Evolutionary conservation across 306 rosid species (phyloP).

Genomic region (Cucurbita ficifolia): DNA sequence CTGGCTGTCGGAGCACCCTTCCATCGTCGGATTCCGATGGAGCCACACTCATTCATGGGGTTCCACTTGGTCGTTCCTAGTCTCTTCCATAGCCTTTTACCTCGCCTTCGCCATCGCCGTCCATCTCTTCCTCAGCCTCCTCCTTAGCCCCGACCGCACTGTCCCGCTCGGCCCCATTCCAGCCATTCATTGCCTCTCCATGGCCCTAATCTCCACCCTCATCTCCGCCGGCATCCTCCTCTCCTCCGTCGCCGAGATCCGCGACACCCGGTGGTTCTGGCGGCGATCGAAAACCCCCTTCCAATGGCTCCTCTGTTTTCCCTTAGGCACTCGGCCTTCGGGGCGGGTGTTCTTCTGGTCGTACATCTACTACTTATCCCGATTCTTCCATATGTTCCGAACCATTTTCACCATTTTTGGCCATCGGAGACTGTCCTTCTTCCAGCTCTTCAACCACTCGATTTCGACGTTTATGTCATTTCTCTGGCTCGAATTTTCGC

Average conservation of each 20-base stretch:
- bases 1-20: constrained; percentile 84
- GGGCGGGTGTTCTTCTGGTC: constrained; percentile 99
- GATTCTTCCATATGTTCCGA: constrained; percentile 63
- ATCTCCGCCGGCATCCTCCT: constrained; percentile 57
- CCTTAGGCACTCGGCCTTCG: constrained; percentile 72
- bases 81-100: constrained; percentile 42
- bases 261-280: constrained; percentile 95
- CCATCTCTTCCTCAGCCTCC: constrained; percentile 20
- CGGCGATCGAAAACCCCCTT: constrained; percentile 64
- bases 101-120: constrained; percentile 30
- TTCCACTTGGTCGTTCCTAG: constrained; percentile 79
- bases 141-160: constrained; percentile 24
- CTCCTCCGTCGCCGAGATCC: constrained; percentile 66
- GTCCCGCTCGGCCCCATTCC: constrained; percentile 75
- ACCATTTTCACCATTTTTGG: constrained; percentile 40
- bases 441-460: constrained; percentile 63
- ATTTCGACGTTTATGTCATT: constrained; percentile 44
- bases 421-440: constrained; percentile 32
- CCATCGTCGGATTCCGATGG: constrained; percentile 80
- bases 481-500: constrained; percentile 77
- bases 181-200: constrained; percentile 58
- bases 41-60: constrained; percentile 58
- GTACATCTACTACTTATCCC: constrained; percentile 51
- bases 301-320: constrained; percentile 91
- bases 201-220: constrained; percentile 48